phyloP scores from a whole-genome alignment of 352 stramenopile species.

The Phytophthora idaei region DNA sequence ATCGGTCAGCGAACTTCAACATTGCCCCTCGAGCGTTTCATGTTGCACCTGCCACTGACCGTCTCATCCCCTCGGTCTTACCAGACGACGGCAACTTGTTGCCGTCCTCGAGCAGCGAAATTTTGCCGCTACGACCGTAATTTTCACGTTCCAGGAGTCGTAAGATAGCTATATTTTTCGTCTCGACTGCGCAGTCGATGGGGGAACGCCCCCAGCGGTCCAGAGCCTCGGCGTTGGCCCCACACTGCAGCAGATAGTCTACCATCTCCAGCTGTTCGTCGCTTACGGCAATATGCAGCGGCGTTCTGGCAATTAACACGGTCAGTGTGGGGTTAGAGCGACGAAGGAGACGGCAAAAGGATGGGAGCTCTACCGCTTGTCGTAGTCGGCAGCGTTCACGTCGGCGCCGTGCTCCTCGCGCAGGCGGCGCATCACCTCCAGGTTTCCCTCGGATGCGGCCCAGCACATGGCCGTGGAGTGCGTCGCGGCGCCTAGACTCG shows the following conservation, averaged over 20 bases:
- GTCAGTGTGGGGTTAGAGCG: background rate
- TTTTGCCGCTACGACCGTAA: constrained; percentile 25
- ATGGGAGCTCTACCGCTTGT: constrained; percentile 55
- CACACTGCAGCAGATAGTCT: constrained; percentile 63
- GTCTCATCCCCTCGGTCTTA: constrained; percentile 21
- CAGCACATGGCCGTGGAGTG: constrained; percentile 82
- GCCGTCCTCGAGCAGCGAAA: constrained; percentile 25
- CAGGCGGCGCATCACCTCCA: constrained; percentile 64
- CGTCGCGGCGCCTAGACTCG: constrained; percentile 9
- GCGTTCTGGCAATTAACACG: constrained; percentile 48
- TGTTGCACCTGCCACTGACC: constrained; percentile 11
- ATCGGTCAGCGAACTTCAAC: constrained; percentile 12
- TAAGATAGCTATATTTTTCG: constrained; percentile 51
- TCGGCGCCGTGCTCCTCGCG: constrained; percentile 65
- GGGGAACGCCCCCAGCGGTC: constrained; percentile 78
- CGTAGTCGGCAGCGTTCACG: constrained; percentile 79
- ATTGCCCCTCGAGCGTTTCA: constrained; percentile 9
- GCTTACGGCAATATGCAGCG: constrained; percentile 78
- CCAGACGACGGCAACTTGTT: constrained; percentile 10
- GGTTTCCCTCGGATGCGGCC: constrained; percentile 66
- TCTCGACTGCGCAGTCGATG: constrained; percentile 71
- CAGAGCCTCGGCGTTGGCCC: constrained; percentile 53
- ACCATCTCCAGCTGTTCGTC: constrained; percentile 64
- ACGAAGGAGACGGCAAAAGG: background rate
- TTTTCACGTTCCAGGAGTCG: constrained; percentile 51